phyloP scores from a whole-genome alignment of 306 rosid species.

The Cucurbita maxima region DNA sequence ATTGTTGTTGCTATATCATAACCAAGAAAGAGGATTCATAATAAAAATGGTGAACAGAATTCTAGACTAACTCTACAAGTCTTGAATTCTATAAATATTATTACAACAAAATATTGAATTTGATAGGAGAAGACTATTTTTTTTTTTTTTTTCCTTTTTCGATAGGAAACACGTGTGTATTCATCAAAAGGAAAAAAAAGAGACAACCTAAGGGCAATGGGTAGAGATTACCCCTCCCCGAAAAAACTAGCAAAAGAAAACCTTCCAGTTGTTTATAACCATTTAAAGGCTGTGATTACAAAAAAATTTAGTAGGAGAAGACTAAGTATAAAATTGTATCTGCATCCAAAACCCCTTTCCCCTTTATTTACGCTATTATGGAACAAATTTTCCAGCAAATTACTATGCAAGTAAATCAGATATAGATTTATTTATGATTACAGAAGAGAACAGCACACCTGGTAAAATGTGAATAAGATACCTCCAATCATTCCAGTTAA shows the following conservation, averaged over 20 bases:
- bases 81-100: neutral
- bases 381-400: neutral
- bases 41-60: slow-evolving; percentile 1
- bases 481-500: slow-evolving; percentile 98
- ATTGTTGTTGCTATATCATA: neutral
- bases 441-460: slow-evolving; percentile 32
- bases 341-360: neutral
- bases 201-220: too few relatives aligned
- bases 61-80: neutral
- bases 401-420: neutral
- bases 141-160: too few relatives aligned
- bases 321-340: neutral
- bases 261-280: too few relatives aligned
- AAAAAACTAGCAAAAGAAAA: too few relatives aligned
- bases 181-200: too few relatives aligned
- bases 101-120: neutral
- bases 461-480: slow-evolving; percentile 86
- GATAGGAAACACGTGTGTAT: too few relatives aligned
- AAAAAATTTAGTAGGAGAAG: neutral
- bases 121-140: neutral
- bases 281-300: too few relatives aligned
- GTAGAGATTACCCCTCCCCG: too few relatives aligned
- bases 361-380: neutral
- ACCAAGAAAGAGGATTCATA: neutral
- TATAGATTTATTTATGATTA: neutral